Base-by-base conservation (phyloP, 2,329 filamentous ascomycete species). In the Xylaria sp. region DNA sequence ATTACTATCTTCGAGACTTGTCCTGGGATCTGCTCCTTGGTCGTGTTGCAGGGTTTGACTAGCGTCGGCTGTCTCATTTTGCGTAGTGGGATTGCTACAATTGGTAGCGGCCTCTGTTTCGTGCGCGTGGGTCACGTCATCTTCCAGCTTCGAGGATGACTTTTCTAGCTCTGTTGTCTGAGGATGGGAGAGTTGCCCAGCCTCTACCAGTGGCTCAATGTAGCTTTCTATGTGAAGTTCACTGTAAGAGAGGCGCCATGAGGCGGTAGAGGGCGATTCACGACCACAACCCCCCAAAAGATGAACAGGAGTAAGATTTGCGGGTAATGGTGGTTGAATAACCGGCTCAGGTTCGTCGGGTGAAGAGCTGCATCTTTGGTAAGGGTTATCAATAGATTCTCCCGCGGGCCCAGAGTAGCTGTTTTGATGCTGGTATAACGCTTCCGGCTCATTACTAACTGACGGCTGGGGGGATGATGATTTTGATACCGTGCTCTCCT, bases 191-290 rank as follows among this genome's bases (percentile, higher is more conserved):
- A 59, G 8, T 6, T 59, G 46, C 8, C 58, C 62, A 28, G 51
- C 44, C 9, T 71, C 68, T 28, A 75, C 71, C 55, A 70, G 52
- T 25, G 67, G 55, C 37, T 73, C 74, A 52, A 76, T 68, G 51
- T 73, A 73, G 54, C 60, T 75, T 32, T 73, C 72, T 25, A 78
- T 68, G 15, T 77, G 75, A 28, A 73, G 70, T 34, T 72, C 71
- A 65, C 74, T 78, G 48, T 74, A 75, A 9, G 75, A 78, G 48
- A 77, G 72, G 57, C 74, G 65, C 77, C 77, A 78, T 51, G 78
- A 79, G 59, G 60, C 71, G 32, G 73, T 70, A 8, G 78, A 79
- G 13, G 70, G 70, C 0, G 77, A 78, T 37, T 60, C 68, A 61
- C 70, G 69, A 51, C 70, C 48, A 64, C 70, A 74, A 50, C 57